Evolutionary conservation across 2,329 filamentous ascomycete species (phyloP).

Genomic region (Trichothecium roseum): DNA sequence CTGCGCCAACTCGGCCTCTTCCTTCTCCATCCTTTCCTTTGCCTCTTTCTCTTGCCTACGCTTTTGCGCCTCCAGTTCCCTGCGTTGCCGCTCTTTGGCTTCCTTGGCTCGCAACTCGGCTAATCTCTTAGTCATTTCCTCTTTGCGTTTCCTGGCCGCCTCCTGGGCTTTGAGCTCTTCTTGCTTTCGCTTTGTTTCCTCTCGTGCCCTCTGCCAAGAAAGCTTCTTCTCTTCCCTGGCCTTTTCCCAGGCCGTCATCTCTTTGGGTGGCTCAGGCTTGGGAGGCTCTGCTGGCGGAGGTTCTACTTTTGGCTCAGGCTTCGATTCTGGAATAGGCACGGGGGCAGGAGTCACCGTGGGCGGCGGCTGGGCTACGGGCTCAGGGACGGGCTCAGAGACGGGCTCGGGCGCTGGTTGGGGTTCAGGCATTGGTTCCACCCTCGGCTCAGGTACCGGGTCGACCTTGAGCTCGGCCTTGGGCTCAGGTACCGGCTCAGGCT

Average conservation of each 20-base stretch:
- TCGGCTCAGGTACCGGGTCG: too few relatives aligned
- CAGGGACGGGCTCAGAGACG: too few relatives aligned
- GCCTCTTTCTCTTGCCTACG: constrained; percentile 34
- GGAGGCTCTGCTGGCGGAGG: constrained; percentile 4
- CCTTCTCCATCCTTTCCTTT: constrained; percentile 16
- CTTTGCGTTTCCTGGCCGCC: constrained; percentile 49
- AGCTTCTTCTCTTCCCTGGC: constrained; percentile 24
- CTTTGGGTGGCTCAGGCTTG: constrained; percentile 7
- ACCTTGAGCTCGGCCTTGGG: too few relatives aligned
- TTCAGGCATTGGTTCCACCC: too few relatives aligned
- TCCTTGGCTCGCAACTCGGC: constrained; percentile 48
- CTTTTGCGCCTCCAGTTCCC: constrained; percentile 30
- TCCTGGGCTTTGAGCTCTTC: constrained; percentile 53
- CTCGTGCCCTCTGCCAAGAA: constrained; percentile 59
- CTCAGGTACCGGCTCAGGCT: too few relatives aligned
- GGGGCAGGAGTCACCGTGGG: too few relatives aligned
- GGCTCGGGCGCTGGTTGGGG: too few relatives aligned
- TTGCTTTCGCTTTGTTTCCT: constrained; percentile 53
- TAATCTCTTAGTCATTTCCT: constrained; percentile 41
- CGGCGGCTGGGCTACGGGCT: too few relatives aligned
- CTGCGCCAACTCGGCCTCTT: constrained; percentile 11
- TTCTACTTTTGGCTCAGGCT: constrained; percentile 7
- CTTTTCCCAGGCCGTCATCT: constrained; percentile 11
- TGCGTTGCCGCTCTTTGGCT: constrained; percentile 32
- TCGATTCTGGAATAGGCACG: constrained; percentile 11